Percentiles rank a stretch among this genome's conserved stretches.
Conservation (phyloP, 2,329 filamentous ascomycete species). For the Arthrobotrys sinensis region DNA sequence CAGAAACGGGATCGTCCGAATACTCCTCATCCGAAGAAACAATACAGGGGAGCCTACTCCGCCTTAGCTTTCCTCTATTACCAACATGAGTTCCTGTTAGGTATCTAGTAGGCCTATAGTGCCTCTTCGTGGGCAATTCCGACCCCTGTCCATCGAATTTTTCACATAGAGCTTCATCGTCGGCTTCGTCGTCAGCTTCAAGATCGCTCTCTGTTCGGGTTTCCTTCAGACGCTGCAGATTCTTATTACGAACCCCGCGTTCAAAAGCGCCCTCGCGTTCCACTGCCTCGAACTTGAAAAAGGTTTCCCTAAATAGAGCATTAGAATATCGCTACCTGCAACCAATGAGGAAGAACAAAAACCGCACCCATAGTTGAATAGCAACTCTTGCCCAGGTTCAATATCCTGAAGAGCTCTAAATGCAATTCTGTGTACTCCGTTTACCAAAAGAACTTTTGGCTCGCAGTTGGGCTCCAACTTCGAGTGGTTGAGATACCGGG, state of each 20-base stretch:
- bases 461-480: conserved; percentile 74
- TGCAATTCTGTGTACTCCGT: conserved; percentile 82
- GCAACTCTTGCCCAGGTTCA: conserved; percentile 80
- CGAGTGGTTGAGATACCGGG: conserved; percentile 87
- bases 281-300: conserved; percentile 35
- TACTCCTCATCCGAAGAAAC: conserved; percentile 1
- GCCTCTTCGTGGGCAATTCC: background rate
- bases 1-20: conserved; percentile 12
- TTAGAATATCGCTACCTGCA: background rate
- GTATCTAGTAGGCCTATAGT: background rate
- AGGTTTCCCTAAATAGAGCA: conserved; percentile 21
- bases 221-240: conserved; percentile 34
- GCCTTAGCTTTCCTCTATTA: background rate
- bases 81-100: background rate
- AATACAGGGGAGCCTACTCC: background rate
- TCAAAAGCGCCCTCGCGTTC: conserved; percentile 40
- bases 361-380: conserved; percentile 80
- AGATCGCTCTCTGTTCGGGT: conserved; percentile 4
- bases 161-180: background rate
- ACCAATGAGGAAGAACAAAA: background rate
- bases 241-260: conserved; percentile 14
- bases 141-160: background rate
- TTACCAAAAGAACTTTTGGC: conserved; percentile 79
- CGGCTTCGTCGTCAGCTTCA: conserved; percentile 7
- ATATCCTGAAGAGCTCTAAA: conserved; percentile 80